Conservation (phyloP, 83 land plant species). For the Thuja plicata region DNA sequence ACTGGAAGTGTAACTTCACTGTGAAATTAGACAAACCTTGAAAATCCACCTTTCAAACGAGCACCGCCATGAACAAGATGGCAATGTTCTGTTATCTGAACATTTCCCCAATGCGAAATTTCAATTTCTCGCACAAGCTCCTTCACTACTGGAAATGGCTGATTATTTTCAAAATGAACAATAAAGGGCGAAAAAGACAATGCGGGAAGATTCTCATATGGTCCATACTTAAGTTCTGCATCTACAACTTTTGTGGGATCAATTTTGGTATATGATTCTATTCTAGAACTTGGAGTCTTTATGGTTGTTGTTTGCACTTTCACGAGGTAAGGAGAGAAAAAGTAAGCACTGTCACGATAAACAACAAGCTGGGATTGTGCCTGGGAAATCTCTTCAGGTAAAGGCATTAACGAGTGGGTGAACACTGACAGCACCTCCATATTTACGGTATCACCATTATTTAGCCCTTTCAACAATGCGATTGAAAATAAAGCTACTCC, state of each 20-base stretch:
- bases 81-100: conserved; percentile 87
- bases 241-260: conserved; percentile 66
- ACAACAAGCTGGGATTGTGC: conserved; percentile 82
- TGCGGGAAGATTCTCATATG: conserved; percentile 78
- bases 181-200: conserved; percentile 54
- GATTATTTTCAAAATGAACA: conserved; percentile 83
- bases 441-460: conserved; percentile 44
- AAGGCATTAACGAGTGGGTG: conserved; percentile 78
- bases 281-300: conserved; percentile 67
- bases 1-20: background rate
- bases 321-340: conserved; percentile 78
- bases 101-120: conserved; percentile 97
- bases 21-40: conserved; percentile 57
- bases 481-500: conserved; percentile 51
- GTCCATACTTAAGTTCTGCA: conserved; percentile 86
- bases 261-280: conserved; percentile 87
- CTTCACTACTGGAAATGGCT: conserved; percentile 81
- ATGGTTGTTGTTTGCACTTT: conserved; percentile 68
- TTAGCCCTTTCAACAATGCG: conserved; percentile 50
- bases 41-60: conserved; percentile 80
- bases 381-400: conserved; percentile 90
- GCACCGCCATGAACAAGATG: conserved; percentile 86
- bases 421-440: conserved; percentile 71
- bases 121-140: conserved; percentile 89
- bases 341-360: conserved; percentile 79